Evolutionary conservation across 495 filamentous ascomycete species (phyloP), one percentile per base, ranked within the genome.

Genomic region (Parachaetomium inaequale): DNA sequence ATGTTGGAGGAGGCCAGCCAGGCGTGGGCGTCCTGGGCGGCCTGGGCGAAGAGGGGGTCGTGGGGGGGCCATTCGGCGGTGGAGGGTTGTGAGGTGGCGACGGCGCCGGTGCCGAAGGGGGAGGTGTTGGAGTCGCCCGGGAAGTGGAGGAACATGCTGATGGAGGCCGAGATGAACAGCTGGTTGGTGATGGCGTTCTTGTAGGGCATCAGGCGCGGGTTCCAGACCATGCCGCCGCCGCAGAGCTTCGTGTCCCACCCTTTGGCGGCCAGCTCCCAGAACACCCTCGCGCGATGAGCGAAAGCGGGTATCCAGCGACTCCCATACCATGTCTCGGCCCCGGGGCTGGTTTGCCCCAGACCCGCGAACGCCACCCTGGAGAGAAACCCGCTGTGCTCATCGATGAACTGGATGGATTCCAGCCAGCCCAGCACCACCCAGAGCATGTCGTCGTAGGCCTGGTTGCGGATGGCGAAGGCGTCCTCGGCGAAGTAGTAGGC

Each of bases 161-260:
- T 83, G 51, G 87, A 92, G 1, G 90, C 91, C 0, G 92, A 78
- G 57, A 97, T 90, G 69, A 79, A 98, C 10, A 97, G 82, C 70
- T 98, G 86, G 70, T 98, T 98, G 32, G 94, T 98, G 64, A 98
- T 93, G 59, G 94, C 92, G 68, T 98, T 98, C 72, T 98, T 98
- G 75, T 98, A 97, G 0, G 93, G 92, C 23, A 77, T 73, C 43
- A 96, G 75, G 53, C 84, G 82, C 6, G 91, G 94, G 52, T 86
- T 94, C 94, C 94, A 98, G 53, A 87, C 79, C 92, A 98, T 96
- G 3, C 94, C 94, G 17, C 94, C 94, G 14, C 83, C 83, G 66
- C 94, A 97, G 2, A 96, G 81, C 42, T 78, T 80, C 23, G 82
- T 85, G 74, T 96, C 91, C 91, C 93, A 97, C 11, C 92, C 93